phyloP scores from a whole-genome alignment of 495 filamentous ascomycete species.

The Talaromyces nanjingensis region DNA sequence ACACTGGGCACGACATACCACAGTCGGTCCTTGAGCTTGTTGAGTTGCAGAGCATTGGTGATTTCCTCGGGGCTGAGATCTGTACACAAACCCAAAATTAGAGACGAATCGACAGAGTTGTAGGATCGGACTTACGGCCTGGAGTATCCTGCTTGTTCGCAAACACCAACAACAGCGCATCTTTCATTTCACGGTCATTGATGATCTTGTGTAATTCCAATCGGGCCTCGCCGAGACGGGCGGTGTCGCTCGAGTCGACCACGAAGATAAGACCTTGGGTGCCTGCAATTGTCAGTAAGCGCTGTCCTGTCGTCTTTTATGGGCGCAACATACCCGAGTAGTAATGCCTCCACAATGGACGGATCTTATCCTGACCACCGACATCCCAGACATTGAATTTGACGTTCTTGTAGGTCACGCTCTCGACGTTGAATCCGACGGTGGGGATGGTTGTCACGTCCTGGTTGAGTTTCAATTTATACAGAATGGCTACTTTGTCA shows the following conservation, averaged over 20 bases:
- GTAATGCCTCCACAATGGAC: constrained; percentile 97
- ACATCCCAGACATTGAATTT: constrained; percentile 99
- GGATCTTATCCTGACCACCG: constrained; percentile 98
- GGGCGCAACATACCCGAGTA: constrained; percentile 60
- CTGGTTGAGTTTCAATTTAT: constrained; percentile 97
- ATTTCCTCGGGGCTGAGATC: constrained; percentile 84
- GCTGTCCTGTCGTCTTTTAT: too few species aligned
- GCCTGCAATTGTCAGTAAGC: constrained; percentile 28
- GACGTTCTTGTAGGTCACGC: constrained; percentile 98
- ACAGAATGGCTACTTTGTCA: constrained; percentile 69
- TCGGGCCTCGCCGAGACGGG: constrained; percentile 81
- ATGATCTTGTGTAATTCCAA: constrained; percentile 92
- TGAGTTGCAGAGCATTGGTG: constrained; percentile 75
- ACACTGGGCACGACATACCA: constrained; percentile 97
- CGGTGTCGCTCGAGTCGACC: constrained; percentile 83
- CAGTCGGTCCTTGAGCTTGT: constrained; percentile 80
- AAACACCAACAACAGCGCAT: constrained; percentile 87
- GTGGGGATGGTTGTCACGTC: constrained; percentile 99
- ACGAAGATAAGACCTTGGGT: constrained; percentile 98
- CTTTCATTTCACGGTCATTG: constrained; percentile 96
- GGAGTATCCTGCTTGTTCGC: constrained; percentile 96
- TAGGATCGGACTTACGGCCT: constrained; percentile 54
- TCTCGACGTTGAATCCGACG: constrained; percentile 98
- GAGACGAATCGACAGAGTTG: neutral
- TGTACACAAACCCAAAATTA: constrained; percentile 24